A percentile compares a stretch with the other conserved stretches of the same genome.
phyloP scores from a whole-genome alignment of 2,329 filamentous ascomycete genomes.

The Lojkania enalia region DNA sequence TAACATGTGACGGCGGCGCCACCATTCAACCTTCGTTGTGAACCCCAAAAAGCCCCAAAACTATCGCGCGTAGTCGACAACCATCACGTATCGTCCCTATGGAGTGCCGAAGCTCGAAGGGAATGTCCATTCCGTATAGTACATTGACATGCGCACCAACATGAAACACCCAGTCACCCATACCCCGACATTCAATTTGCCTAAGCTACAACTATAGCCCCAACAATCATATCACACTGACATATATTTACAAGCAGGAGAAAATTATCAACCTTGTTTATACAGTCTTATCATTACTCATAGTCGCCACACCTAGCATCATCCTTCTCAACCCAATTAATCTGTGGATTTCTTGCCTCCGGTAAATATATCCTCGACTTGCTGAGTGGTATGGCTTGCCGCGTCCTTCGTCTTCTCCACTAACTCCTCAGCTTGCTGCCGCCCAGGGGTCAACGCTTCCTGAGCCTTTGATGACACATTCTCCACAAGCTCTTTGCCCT shows the following conservation, averaged over 20 bases:
- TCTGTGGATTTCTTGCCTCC: conserved; percentile 12
- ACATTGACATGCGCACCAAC: background rate
- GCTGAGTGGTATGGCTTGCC: conserved; percentile 16
- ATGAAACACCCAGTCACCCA: background rate
- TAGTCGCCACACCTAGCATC: background rate
- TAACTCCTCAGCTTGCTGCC: conserved; percentile 28
- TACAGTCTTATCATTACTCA: conserved; percentile 23
- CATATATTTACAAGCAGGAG: conserved; percentile 7
- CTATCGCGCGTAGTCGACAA: too few relatives aligned
- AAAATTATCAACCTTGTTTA: conserved; percentile 9
- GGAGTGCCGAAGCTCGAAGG: too few relatives aligned
- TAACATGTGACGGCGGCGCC: too few relatives aligned
- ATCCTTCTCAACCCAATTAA: conserved; percentile 16
- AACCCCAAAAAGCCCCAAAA: too few relatives aligned
- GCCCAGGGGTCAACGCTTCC: conserved; percentile 29
- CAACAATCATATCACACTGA: conserved; percentile 2
- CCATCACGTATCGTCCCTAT: too few relatives aligned
- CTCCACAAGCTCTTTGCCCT: conserved; percentile 21
- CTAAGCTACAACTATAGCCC: background rate
- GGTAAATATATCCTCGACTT: conserved; percentile 22
- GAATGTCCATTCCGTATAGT: too few relatives aligned
- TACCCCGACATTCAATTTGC: background rate
- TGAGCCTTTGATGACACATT: conserved; percentile 31
- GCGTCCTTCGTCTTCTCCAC: conserved; percentile 31
- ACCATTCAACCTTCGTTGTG: too few relatives aligned